A percentile compares a stretch with the other conserved stretches of the same genome.
These are phyloP conservation scores for Hammondia hammondi DNA, from an alignment of 169 alveolate genomes.

Conservation along the genomic window DNA sequence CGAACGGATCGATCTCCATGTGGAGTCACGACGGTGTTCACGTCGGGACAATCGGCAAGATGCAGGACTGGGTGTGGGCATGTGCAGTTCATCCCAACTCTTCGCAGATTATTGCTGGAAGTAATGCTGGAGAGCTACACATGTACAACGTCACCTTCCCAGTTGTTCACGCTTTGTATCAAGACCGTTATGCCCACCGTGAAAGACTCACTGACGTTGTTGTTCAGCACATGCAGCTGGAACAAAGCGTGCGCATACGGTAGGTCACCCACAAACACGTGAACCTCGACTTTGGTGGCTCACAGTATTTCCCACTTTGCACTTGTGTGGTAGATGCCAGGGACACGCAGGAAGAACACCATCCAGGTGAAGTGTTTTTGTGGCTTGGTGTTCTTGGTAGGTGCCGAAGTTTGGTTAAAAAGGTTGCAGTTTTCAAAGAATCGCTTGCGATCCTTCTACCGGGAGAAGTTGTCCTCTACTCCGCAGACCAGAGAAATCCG, in stretches of 20 bases:
- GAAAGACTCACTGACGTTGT: conserved; percentile 90
- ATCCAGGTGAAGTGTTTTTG: no score
- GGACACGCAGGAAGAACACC: no score
- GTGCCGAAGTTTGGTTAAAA: conserved; percentile 90
- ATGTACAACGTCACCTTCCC: conserved; percentile 81
- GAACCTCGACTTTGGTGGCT: no score
- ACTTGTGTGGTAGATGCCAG: no score
- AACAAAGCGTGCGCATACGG: conserved; percentile 80
- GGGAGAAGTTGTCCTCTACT: conserved; percentile 78
- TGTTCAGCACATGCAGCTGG: conserved; percentile 85
- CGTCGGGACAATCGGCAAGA: conserved; percentile 71
- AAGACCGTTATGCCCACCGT: conserved; percentile 89
- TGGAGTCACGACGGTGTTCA: conserved; percentile 90
- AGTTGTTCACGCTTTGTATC: conserved; percentile 87
- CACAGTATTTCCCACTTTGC: no score
- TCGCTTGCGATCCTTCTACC: conserved; percentile 91
- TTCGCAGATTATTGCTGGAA: conserved; percentile 76
- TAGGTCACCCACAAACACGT: neutral
- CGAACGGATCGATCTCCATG: conserved; percentile 65
- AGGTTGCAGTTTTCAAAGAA: conserved; percentile 92
- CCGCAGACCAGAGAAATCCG: conserved; percentile 78
- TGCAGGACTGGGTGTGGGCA: conserved; percentile 23
- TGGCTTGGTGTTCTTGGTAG: conserved; percentile 47
- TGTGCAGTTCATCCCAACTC: conserved; percentile 75
- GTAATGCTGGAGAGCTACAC: conserved; percentile 86